A percentile compares a stretch with the other conserved stretches of the same genome.
Conservation (phyloP, 2,329 filamentous ascomycete genomes). For the Colletotrichum abscissum region DNA sequence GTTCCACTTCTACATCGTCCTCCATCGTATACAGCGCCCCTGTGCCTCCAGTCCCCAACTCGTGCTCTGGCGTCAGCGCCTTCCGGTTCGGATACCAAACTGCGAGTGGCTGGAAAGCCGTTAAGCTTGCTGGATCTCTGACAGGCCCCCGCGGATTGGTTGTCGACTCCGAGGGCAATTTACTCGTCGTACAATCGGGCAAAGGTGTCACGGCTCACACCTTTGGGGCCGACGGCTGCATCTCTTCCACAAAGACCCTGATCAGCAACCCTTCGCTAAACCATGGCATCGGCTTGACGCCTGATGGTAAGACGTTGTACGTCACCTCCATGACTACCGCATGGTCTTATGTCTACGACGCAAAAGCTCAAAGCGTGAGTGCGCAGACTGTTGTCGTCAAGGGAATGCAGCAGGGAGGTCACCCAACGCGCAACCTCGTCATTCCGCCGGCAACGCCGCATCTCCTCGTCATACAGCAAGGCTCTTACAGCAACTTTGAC, state of each 20-base stretch:
- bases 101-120: slow-evolving; percentile 49
- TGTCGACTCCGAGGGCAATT: slow-evolving; percentile 49
- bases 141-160: slow-evolving; percentile 48
- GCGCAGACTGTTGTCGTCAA: slow-evolving; percentile 53
- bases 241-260: slow-evolving; percentile 50
- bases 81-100: slow-evolving; percentile 45
- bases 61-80: slow-evolving; percentile 47
- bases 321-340: slow-evolving; percentile 54
- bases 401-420: slow-evolving; percentile 52
- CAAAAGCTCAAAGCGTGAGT: slow-evolving; percentile 56
- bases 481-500: slow-evolving; percentile 53
- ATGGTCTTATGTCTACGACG: slow-evolving; percentile 69
- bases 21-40: slow-evolving; percentile 7
- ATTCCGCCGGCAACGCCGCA: slow-evolving; percentile 50
- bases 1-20: slow-evolving; percentile 7
- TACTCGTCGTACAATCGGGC: slow-evolving; percentile 50
- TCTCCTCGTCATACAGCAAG: slow-evolving; percentile 51
- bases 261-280: slow-evolving; percentile 49
- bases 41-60: slow-evolving; percentile 46
- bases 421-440: slow-evolving; percentile 51
- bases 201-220: slow-evolving; percentile 52
- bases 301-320: slow-evolving; percentile 52
- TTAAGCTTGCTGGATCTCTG: slow-evolving; percentile 52
- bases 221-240: slow-evolving; percentile 52
- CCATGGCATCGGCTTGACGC: slow-evolving; percentile 52